Evolutionary conservation across 257 asterid species (phyloP).

Genomic region (Scutellaria minor): DNA sequence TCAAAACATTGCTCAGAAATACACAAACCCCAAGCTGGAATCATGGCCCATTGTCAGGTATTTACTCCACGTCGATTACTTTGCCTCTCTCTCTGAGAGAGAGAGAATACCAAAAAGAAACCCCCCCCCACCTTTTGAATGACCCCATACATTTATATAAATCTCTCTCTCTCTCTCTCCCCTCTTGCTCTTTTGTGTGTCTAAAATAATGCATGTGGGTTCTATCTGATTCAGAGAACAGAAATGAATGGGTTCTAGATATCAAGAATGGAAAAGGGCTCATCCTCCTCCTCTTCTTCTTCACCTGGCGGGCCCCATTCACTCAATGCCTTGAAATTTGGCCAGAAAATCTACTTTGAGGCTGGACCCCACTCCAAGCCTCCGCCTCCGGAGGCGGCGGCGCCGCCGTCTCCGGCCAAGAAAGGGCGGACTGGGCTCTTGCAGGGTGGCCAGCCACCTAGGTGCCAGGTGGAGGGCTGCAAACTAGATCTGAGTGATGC

Average conservation of each 20-base stretch:
- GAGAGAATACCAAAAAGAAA: conserved; percentile 37
- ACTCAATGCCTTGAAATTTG: conserved; percentile 70
- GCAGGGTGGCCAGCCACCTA: conserved; percentile 70
- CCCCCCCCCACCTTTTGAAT: conserved; percentile 28
- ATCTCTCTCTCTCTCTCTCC: background rate
- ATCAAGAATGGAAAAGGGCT: conserved; percentile 72
- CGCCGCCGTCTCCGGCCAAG: conserved; percentile 61
- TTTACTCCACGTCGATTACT: conserved; percentile 30
- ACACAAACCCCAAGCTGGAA: conserved; percentile 47
- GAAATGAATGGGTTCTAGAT: conserved; percentile 57
- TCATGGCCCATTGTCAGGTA: conserved; percentile 59
- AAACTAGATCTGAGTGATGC: conserved; percentile 89
- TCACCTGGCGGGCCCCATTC: conserved; percentile 51
- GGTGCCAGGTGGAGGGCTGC: conserved; percentile 98
- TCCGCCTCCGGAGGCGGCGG: conserved; percentile 36
- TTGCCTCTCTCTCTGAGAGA: too few species aligned
- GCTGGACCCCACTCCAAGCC: conserved; percentile 46
- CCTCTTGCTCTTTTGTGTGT: background rate
- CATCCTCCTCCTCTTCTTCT: conserved; percentile 54
- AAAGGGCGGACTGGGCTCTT: conserved; percentile 60
- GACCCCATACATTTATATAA: conserved; percentile 16
- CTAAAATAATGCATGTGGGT: conserved; percentile 30
- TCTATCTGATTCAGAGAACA: conserved; percentile 28
- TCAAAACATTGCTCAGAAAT: conserved; percentile 28
- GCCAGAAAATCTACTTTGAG: conserved; percentile 85